phyloP scores from a whole-genome alignment of 805 yeast genomes.

The Priceomyces haplophilus region DNA sequence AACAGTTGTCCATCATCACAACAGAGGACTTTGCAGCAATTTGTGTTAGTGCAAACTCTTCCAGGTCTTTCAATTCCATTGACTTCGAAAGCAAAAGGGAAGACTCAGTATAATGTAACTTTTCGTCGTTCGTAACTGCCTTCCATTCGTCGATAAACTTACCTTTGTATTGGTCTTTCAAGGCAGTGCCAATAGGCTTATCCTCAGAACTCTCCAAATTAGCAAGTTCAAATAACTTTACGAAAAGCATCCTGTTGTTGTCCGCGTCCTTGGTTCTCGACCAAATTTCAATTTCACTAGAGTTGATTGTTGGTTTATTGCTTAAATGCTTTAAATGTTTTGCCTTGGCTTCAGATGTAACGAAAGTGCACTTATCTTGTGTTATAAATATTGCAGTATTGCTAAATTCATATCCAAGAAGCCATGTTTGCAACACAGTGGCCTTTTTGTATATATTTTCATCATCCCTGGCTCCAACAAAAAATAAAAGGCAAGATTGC shows the following conservation, averaged over 20 bases:
- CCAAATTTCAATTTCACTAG: slow-evolving; percentile 54
- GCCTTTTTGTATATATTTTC: slow-evolving; percentile 89
- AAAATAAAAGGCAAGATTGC: slow-evolving; percentile 44
- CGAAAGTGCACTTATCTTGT: slow-evolving; percentile 54
- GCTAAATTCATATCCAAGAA: slow-evolving; percentile 93
- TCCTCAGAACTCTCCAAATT: slow-evolving; percentile 35
- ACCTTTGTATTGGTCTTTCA: slow-evolving; percentile 78
- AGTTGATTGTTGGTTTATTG: slow-evolving; percentile 34
- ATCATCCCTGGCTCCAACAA: slow-evolving; percentile 83
- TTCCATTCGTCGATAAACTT: slow-evolving; percentile 83
- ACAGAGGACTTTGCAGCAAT: slow-evolving; percentile 76
- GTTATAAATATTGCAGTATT: slow-evolving; percentile 75
- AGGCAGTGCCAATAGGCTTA: slow-evolving; percentile 57
- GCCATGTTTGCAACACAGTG: slow-evolving; percentile 84
- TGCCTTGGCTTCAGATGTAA: slow-evolving; percentile 84
- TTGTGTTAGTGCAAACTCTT: slow-evolving; percentile 62
- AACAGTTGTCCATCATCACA: slow-evolving; percentile 75
- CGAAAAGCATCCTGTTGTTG: slow-evolving; percentile 66
- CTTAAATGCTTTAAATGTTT: slow-evolving; percentile 66
- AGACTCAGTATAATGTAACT: slow-evolving; percentile 46
- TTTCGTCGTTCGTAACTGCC: slow-evolving; percentile 34
- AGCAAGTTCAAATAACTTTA: slow-evolving; percentile 50
- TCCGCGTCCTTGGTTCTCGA: slow-evolving; percentile 78
- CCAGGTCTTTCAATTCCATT: slow-evolving; percentile 75
- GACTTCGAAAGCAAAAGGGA: slow-evolving; percentile 48